Conservation (phyloP, 78 protist genomes). For the Emiliania huxleyi region DNA sequence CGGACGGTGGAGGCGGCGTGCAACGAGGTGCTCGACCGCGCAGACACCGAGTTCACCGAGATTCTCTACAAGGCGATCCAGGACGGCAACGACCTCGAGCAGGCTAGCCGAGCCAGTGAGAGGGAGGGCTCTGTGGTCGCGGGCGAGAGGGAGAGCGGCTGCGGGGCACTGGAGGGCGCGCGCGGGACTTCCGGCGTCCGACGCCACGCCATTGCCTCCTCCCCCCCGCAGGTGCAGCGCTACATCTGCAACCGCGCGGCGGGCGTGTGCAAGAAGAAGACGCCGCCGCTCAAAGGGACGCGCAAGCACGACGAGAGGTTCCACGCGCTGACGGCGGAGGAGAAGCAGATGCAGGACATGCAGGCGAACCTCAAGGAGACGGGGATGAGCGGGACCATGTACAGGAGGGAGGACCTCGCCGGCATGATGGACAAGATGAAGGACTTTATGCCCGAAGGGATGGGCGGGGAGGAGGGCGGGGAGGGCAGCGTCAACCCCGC, state of each 20-base stretch:
- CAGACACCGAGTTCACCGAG: constrained; percentile 26
- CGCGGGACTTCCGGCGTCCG: too few relatives aligned
- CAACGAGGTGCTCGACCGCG: neutral
- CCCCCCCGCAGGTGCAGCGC: too few relatives aligned
- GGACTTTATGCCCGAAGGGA: neutral
- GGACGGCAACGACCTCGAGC: neutral
- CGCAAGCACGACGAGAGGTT: neutral
- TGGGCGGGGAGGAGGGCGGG: neutral
- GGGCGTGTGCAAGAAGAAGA: constrained; percentile 14
- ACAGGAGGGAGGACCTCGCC: neutral
- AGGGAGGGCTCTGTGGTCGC: too few relatives aligned
- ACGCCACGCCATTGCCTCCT: too few relatives aligned
- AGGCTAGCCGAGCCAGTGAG: too few relatives aligned
- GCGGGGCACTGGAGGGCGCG: too few relatives aligned
- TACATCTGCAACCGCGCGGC: constrained; percentile 22
- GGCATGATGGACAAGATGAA: neutral
- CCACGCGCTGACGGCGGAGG: neutral
- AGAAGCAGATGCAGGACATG: constrained; percentile 23
- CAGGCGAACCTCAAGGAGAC: neutral
- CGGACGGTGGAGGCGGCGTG: neutral
- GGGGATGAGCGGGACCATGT: constrained; percentile 24
- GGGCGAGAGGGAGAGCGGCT: too few relatives aligned
- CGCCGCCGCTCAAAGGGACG: neutral
- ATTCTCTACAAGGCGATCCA: neutral
- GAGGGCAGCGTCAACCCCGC: neutral